phyloP scores from a whole-genome alignment of 2,329 filamentous ascomycete species.

The Venturiaceae sp. region DNA sequence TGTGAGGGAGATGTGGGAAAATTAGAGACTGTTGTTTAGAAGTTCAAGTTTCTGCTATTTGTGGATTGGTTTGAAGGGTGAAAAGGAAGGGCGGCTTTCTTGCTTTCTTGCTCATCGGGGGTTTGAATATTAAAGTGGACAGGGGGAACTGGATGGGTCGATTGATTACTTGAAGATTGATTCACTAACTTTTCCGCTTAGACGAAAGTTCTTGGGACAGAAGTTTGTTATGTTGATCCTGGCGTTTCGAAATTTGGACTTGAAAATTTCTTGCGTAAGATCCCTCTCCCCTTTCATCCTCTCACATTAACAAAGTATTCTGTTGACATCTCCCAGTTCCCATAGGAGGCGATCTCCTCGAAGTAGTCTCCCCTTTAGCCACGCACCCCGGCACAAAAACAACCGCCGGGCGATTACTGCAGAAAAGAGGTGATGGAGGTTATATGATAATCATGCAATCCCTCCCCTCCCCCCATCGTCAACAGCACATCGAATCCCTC shows the following conservation, averaged over 20 bases:
- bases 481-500: slow-evolving; percentile 26
- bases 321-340: slow-evolving; percentile 21
- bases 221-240: slow-evolving; percentile 30
- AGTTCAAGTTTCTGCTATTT: no score
- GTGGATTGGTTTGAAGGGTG: no score
- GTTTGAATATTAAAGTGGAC: no score
- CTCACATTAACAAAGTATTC: no score
- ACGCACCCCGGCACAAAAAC: slow-evolving; percentile 20
- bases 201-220: slow-evolving; percentile 27
- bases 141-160: no score
- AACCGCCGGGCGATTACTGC: slow-evolving; percentile 29
- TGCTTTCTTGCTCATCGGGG: no score
- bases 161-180: no score
- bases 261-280: slow-evolving; percentile 28
- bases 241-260: slow-evolving; percentile 28
- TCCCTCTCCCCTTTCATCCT: neutral
- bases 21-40: neutral
- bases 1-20: neutral
- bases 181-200: slow-evolving; percentile 11
- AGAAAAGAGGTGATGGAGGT: slow-evolving; percentile 32
- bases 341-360: slow-evolving; percentile 33
- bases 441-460: slow-evolving; percentile 43
- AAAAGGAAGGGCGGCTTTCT: no score
- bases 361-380: slow-evolving; percentile 25
- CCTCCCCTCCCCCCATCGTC: slow-evolving; percentile 25